phyloP scores from a whole-genome alignment of 306 rosid genomes.

The Mimosa pudica region DNA sequence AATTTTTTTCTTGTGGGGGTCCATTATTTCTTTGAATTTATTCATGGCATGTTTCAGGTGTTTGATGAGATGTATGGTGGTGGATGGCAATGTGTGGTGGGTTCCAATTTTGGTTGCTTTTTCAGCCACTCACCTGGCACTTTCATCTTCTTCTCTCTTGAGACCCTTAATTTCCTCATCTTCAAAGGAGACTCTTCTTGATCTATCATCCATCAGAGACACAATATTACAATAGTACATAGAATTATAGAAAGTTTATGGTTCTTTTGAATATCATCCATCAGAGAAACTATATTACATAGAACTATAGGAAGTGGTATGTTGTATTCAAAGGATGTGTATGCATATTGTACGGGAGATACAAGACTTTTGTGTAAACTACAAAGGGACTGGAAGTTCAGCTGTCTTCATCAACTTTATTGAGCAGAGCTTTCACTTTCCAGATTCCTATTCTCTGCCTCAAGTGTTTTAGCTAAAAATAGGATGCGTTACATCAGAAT shows the following conservation, averaged over 20 bases:
- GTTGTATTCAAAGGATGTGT: background rate
- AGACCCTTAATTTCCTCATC: constrained; percentile 75
- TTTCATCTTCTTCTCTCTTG: constrained; percentile 77
- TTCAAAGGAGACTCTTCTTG: constrained; percentile 56
- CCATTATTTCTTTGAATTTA: background rate
- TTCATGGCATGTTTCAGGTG: constrained; percentile 48
- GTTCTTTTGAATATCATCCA: background rate
- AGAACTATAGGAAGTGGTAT: background rate
- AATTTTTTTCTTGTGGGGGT: background rate
- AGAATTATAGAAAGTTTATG: background rate
- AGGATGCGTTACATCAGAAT: background rate
- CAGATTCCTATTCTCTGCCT: constrained; percentile 14
- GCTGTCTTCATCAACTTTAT: constrained; percentile 32
- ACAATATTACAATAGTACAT: background rate
- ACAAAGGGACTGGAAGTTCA: constrained; percentile 24
- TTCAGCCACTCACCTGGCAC: constrained; percentile 68
- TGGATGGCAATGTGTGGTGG: constrained; percentile 94
- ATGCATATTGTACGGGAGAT: background rate
- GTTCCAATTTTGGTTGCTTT: constrained; percentile 76
- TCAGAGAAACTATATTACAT: constrained; percentile 8
- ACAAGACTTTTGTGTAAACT: constrained; percentile 6
- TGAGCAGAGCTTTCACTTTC: constrained; percentile 22
- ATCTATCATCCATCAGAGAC: constrained; percentile 19
- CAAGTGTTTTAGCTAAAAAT: constrained; percentile 11
- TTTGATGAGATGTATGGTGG: constrained; percentile 69